Evolutionary conservation across 495 filamentous ascomycete species (phyloP), one percentile per base, ranked within the genome.

Genomic region (Halenospora varia): DNA sequence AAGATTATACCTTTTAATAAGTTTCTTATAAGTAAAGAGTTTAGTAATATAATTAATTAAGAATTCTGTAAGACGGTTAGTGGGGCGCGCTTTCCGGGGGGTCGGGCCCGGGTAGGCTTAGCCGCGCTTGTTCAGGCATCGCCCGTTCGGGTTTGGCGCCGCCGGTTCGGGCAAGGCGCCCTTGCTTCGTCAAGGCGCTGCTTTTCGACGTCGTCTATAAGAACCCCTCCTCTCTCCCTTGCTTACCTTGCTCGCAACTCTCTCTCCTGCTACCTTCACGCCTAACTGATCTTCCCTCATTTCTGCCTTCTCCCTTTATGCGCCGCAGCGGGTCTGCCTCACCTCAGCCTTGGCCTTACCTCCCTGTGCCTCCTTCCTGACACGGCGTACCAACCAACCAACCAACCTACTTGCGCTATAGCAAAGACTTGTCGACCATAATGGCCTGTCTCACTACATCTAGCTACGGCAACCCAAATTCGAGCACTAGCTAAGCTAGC

Each of bases 221-320:
- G 29, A 35, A 35, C 29, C 29, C 13, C 29, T 35, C 29, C 29
- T 35, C 29, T 35, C 29, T 13, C 29, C 29, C 29, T 35, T 13
- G 4, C 13, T 13, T 35, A 35, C 29, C 29, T 35, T 13, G 6
- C 29, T 35, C 13, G 29, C 29, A 35, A 4, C 19, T 44, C 48
- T 24, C 29, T 51, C 19, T 47, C 24, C 24, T 57, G 29, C 46
- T 57, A 57, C 23, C 55, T 51, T 57, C 29, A 57, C 55, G 24
- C 55, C 26, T 44, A 2, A 39, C 19, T 49, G 8, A 10, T 49
- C 23, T 40, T 29, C 20, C 26, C 18, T 46, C 52, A 4, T 49
- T 56, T 23, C 44, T 42, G 40, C 47, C 46, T 44, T 57, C 17
- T 18, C 47, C 44, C 42, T 53, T 6, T 35, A 35, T 13, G 18